Conservation (phyloP, 495 filamentous ascomycete genomes). For the Trichoderma parareesei region DNA sequence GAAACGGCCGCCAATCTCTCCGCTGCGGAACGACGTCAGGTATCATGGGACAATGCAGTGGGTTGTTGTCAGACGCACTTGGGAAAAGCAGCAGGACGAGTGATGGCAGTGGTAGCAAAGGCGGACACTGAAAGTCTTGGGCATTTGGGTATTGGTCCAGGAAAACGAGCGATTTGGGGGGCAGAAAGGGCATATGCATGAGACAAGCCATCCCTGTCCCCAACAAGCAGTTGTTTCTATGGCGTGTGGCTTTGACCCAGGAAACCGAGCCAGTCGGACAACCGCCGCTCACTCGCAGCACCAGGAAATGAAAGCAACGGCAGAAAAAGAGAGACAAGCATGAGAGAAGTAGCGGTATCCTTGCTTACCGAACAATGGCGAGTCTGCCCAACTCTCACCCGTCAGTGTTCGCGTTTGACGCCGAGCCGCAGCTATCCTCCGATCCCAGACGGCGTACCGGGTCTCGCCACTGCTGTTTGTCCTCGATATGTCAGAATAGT, state of each 20-base stretch:
- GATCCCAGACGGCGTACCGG: background rate
- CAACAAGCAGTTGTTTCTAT: background rate
- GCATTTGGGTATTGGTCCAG: background rate
- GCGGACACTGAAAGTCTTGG: background rate
- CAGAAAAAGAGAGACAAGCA: no score
- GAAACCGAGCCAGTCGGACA: background rate
- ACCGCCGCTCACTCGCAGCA: conserved; percentile 2
- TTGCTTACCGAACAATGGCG: background rate
- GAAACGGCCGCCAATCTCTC: background rate
- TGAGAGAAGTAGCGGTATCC: background rate
- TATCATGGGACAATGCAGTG: background rate
- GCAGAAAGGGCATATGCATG: background rate
- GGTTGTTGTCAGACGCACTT: background rate
- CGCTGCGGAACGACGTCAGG: background rate
- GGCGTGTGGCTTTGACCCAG: background rate
- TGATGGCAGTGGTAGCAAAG: background rate
- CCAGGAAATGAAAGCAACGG: background rate
- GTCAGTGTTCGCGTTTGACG: background rate
- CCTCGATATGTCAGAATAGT: background rate
- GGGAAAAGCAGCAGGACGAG: background rate
- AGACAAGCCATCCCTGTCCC: background rate
- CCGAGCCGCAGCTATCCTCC: background rate
- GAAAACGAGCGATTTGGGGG: background rate
- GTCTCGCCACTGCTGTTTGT: background rate
- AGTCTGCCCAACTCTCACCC: background rate